Conservation (phyloP, 257 asterid genomes). For the Verbascum thapsus region DNA sequence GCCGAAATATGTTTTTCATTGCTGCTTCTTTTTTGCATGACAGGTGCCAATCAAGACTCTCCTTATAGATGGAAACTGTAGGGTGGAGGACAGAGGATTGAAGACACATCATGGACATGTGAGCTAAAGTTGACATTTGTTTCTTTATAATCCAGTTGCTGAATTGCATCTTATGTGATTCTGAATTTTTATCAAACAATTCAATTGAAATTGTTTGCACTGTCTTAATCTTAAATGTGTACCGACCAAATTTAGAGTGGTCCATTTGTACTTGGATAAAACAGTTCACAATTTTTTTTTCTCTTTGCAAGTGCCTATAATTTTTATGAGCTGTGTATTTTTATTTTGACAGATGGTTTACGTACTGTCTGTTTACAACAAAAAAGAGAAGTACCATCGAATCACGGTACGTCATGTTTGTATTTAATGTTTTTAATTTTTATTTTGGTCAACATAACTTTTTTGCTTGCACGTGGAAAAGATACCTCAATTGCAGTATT, state of each 20-base stretch:
- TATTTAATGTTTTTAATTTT: conserved; percentile 17
- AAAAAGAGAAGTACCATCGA: conserved; percentile 70
- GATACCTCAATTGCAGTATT: conserved; percentile 22
- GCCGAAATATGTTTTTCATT: conserved; percentile 14
- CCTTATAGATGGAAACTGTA: conserved; percentile 88
- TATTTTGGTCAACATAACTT: conserved; percentile 11
- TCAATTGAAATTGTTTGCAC: conserved; percentile 13
- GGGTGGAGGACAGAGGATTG: conserved; percentile 98
- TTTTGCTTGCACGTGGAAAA: conserved; percentile 22
- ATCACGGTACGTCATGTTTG: conserved; percentile 53
- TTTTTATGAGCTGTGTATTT: conserved; percentile 27
- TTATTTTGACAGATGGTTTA: conserved; percentile 72
- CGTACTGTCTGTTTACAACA: conserved; percentile 72
- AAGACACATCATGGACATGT: conserved; percentile 99
- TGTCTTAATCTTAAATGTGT: conserved; percentile 20
- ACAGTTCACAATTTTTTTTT: conserved; percentile 15
- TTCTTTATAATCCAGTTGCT: conserved; percentile 16
- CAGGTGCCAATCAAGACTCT: conserved; percentile 95
- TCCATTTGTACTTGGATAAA: conserved; percentile 14
- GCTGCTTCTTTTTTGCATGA: conserved; percentile 25
- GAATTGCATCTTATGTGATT: conserved; percentile 18
- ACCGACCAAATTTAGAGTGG: conserved; percentile 19
- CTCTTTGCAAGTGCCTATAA: conserved; percentile 17
- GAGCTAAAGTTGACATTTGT: conserved; percentile 37
- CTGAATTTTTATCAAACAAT: conserved; percentile 20